phyloP scores from a whole-genome alignment of 1,139 yeast species.

The Tardiomyces digboiensis region DNA sequence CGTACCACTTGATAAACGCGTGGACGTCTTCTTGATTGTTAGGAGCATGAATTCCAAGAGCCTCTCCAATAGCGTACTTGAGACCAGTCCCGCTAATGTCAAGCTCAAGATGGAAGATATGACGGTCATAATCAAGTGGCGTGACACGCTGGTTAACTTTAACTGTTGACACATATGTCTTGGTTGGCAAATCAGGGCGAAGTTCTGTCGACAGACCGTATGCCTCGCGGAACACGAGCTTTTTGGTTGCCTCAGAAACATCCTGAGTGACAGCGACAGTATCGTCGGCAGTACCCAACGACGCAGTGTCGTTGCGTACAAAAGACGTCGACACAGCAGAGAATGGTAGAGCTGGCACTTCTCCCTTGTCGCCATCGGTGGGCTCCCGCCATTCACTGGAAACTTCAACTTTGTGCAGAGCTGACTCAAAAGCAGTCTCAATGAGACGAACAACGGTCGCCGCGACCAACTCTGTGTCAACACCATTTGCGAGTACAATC shows the following conservation, averaged over 20 bases:
- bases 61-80: constrained; percentile 92
- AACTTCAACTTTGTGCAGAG: constrained; percentile 26
- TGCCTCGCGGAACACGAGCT: constrained; percentile 75
- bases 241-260: constrained; percentile 52
- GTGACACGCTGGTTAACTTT: constrained; percentile 90
- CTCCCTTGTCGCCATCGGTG: constrained; percentile 18
- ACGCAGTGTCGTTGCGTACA: constrained; percentile 15
- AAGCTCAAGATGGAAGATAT: constrained; percentile 94
- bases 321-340: constrained; percentile 16
- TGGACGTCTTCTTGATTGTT: constrained; percentile 59
- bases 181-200: constrained; percentile 86
- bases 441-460: constrained; percentile 65
- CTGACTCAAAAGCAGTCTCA: constrained; percentile 25
- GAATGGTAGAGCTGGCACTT: constrained; percentile 39
- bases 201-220: constrained; percentile 44
- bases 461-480: constrained; percentile 74
- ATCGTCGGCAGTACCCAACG: constrained; percentile 35
- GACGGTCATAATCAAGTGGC: constrained; percentile 85
- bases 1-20: constrained; percentile 61
- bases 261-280: constrained; percentile 31
- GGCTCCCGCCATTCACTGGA: constrained; percentile 20
- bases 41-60: constrained; percentile 91
- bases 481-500: constrained; percentile 72
- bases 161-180: constrained; percentile 81
- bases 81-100: constrained; percentile 88